phyloP scores from a whole-genome alignment of 441 rosid genomes.

The Jatropha podagrica region DNA sequence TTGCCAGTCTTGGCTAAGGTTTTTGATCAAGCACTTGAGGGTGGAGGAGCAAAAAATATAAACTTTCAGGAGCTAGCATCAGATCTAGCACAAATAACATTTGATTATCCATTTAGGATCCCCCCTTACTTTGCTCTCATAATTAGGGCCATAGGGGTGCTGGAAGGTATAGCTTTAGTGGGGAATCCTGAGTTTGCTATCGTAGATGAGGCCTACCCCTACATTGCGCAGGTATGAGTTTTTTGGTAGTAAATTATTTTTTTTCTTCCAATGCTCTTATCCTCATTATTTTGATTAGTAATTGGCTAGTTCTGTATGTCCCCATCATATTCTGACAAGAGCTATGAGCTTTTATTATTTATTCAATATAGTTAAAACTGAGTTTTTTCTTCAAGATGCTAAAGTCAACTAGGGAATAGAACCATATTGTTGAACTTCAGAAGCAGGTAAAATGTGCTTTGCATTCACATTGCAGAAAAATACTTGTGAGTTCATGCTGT shows the following conservation, averaged over 20 bases:
- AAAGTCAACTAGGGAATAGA: neutral
- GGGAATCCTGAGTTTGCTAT: constrained; percentile 96
- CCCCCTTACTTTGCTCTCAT: constrained; percentile 98
- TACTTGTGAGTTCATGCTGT: neutral
- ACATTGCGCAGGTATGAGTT: constrained; percentile 81
- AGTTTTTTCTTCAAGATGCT: neutral
- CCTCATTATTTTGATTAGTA: neutral
- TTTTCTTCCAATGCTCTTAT: neutral
- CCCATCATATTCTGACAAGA: neutral
- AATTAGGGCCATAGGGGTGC: constrained; percentile 94
- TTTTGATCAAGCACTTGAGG: constrained; percentile 99
- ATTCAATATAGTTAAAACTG: neutral
- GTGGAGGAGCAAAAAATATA: constrained; percentile 92
- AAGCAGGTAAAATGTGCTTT: neutral
- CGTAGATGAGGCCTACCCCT: constrained; percentile 98
- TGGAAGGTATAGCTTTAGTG: constrained; percentile 96
- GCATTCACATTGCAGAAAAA: neutral
- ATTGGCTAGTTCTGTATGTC: neutral
- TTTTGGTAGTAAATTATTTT: neutral
- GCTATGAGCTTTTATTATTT: neutral
- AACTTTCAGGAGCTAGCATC: constrained; percentile 97
- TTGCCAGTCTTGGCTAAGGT: constrained; percentile 95
- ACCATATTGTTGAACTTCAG: neutral
- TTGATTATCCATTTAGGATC: constrained; percentile 97
- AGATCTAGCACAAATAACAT: constrained; percentile 95